These are phyloP conservation scores for Xylariaceae sp. DNA, from an alignment of 2,329 filamentous ascomycete genomes.

Conservation along the genomic window DNA sequence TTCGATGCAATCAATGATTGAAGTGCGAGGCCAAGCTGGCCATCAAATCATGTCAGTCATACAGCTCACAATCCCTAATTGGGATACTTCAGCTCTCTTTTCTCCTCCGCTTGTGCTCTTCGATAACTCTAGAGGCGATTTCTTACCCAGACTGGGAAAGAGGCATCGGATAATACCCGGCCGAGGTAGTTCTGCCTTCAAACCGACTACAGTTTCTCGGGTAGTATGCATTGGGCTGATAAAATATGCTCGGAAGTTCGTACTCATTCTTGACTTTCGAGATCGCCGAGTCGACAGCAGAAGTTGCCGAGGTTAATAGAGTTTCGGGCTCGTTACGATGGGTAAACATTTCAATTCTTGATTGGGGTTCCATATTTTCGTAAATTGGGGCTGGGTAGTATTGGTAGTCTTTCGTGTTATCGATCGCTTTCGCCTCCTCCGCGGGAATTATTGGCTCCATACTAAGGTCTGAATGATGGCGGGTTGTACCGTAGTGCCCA, in stretches of 20 bases:
- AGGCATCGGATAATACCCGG: conserved; percentile 61
- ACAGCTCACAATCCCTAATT: conserved; percentile 20
- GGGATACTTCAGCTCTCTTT: conserved; percentile 8
- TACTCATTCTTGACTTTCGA: conserved; percentile 58
- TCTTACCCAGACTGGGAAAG: conserved; percentile 51
- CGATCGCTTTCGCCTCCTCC: conserved; percentile 58
- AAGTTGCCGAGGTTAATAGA: conserved; percentile 40
- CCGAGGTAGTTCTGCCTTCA: conserved; percentile 58
- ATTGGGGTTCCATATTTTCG: conserved; percentile 52
- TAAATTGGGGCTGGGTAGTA: conserved; percentile 61
- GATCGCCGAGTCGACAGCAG: conserved; percentile 37
- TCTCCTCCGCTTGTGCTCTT: conserved; percentile 6
- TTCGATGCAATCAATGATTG: conserved; percentile 33
- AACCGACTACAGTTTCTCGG: conserved; percentile 55
- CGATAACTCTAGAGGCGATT: not conserved
- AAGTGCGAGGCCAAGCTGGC: conserved; percentile 20
- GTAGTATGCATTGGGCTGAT: conserved; percentile 51
- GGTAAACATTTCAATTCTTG: conserved; percentile 57
- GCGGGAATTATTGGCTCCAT: conserved; percentile 57
- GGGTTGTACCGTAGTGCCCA: conserved; percentile 49
- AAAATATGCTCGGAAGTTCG: conserved; percentile 58
- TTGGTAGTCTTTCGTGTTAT: conserved; percentile 57
- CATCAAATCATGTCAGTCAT: conserved; percentile 24
- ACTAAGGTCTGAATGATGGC: conserved; percentile 56
- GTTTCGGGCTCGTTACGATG: conserved; percentile 43